These are phyloP conservation scores for Parmales sp. DNA, from an alignment of 108 stramenopile genomes.

Conservation along the genomic window DNA sequence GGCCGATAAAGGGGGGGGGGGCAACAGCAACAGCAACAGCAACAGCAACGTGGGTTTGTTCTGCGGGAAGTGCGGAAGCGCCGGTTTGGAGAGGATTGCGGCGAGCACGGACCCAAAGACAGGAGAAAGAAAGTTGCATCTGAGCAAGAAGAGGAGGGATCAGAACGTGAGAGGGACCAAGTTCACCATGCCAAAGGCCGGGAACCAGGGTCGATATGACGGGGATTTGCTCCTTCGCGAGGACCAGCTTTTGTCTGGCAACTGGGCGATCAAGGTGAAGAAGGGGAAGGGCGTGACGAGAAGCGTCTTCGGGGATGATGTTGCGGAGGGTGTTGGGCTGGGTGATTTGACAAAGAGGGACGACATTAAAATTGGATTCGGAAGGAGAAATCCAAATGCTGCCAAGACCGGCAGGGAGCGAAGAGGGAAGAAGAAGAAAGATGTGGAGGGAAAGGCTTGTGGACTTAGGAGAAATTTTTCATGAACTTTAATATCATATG, in stretches of 20 bases:
- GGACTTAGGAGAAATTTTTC: slow-evolving; percentile 62
- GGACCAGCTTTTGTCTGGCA: slow-evolving; percentile 90
- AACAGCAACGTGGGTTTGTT: slow-evolving; percentile 51
- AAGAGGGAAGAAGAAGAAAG: slow-evolving; percentile 83
- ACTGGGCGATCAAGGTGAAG: slow-evolving; percentile 89
- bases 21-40: slow-evolving; percentile 24
- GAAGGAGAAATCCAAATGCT: slow-evolving; percentile 77
- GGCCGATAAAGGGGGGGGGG: slow-evolving; percentile 37
- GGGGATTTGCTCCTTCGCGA: slow-evolving; percentile 89
- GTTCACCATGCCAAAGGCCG: slow-evolving; percentile 82
- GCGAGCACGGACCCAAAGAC: slow-evolving; percentile 77
- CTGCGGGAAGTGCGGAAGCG: slow-evolving; percentile 85
- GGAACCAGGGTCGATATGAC: slow-evolving; percentile 59
- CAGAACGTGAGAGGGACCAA: slow-evolving; percentile 76
- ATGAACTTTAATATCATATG: no score
- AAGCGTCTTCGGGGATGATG: slow-evolving; percentile 76
- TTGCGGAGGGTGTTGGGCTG: slow-evolving; percentile 68
- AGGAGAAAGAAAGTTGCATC: slow-evolving; percentile 71
- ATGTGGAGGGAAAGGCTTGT: slow-evolving; percentile 54
- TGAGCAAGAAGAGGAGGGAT: slow-evolving; percentile 58
- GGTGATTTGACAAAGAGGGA: slow-evolving; percentile 42
- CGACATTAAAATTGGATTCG: slow-evolving; percentile 75
- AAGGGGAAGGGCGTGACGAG: slow-evolving; percentile 52
- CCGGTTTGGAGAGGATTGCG: slow-evolving; percentile 70
- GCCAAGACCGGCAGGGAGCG: slow-evolving; percentile 79